Conservation (phyloP, 768 basidiomycete species). For the Tylopilus subfusipes region DNA sequence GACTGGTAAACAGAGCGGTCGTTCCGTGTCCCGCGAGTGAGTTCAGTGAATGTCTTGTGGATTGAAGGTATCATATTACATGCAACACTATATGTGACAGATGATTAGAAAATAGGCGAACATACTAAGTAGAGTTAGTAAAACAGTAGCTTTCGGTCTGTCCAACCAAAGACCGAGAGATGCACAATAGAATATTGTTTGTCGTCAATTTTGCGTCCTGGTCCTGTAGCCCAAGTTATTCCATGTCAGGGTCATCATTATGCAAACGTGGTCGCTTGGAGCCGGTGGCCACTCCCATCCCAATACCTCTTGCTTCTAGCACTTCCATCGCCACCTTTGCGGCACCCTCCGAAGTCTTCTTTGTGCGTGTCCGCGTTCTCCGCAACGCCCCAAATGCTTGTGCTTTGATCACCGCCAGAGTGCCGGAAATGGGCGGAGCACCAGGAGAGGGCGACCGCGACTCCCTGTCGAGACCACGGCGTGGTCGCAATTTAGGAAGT, state of each 20-base stretch:
- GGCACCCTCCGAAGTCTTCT: constrained; percentile 67
- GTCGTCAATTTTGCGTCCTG: constrained; percentile 15
- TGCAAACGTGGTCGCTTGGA: constrained; percentile 46
- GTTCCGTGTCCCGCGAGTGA: neutral
- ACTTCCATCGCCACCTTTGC: constrained; percentile 76
- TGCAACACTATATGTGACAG: constrained; percentile 36
- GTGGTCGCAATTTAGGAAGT: constrained; percentile 44
- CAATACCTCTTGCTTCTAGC: constrained; percentile 76
- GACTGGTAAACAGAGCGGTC: constrained; percentile 8
- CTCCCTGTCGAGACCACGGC: constrained; percentile 46
- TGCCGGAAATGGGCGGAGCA: constrained; percentile 60
- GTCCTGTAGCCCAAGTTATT: constrained; percentile 17
- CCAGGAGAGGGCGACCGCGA: constrained; percentile 47
- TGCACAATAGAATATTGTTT: constrained; percentile 31
- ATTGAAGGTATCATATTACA: constrained; percentile 39
- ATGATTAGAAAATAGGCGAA: constrained; percentile 30
- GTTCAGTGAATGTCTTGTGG: constrained; percentile 18
- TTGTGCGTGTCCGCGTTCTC: constrained; percentile 69
- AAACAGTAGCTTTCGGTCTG: constrained; percentile 26
- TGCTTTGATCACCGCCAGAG: constrained; percentile 87
- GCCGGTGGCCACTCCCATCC: constrained; percentile 41
- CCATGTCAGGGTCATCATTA: constrained; percentile 48
- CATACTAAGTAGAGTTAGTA: constrained; percentile 33
- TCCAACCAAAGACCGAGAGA: constrained; percentile 23
- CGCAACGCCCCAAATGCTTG: constrained; percentile 85